phyloP scores from a whole-genome alignment of 495 filamentous ascomycete genomes.

The Penicillium taxi region DNA sequence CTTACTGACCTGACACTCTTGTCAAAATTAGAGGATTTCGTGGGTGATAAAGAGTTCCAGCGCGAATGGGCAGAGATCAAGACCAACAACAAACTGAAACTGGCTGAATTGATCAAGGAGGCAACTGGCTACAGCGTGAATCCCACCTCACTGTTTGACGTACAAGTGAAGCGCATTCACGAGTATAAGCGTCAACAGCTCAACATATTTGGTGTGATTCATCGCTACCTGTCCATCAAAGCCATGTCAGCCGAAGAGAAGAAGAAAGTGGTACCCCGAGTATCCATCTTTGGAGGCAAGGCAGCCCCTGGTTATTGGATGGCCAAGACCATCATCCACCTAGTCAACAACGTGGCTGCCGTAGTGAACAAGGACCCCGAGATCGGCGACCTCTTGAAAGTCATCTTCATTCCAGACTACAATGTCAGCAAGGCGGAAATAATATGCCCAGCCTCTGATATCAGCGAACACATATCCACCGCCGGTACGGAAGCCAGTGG shows the following conservation, averaged over 20 bases:
- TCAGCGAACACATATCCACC: slow-evolving; percentile 98
- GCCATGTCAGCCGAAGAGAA: slow-evolving; percentile 71
- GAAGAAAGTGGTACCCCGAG: slow-evolving; percentile 84
- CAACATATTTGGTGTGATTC: slow-evolving; percentile 97
- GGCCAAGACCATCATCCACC: slow-evolving; percentile 97
- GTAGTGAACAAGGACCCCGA: slow-evolving; percentile 89
- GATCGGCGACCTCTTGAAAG: slow-evolving; percentile 89
- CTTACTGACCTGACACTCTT: slow-evolving; percentile 80
- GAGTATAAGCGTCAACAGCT: slow-evolving; percentile 99
- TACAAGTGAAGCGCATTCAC: slow-evolving; percentile 98
- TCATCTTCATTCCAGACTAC: slow-evolving; percentile 96
- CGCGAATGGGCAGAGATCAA: slow-evolving; percentile 91
- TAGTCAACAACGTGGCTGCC: slow-evolving; percentile 86
- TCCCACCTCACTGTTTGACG: slow-evolving; percentile 83
- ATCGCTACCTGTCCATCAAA: slow-evolving; percentile 88
- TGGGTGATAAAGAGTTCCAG: slow-evolving; percentile 81
- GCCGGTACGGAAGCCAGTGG: slow-evolving; percentile 78
- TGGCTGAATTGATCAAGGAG: slow-evolving; percentile 83
- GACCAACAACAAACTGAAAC: slow-evolving; percentile 65
- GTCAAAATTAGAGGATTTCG: slow-evolving; percentile 69
- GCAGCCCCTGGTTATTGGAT: slow-evolving; percentile 99
- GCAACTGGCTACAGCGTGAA: slow-evolving; percentile 74
- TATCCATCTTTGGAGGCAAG: slow-evolving; percentile 96
- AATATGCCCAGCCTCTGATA: slow-evolving; percentile 86
- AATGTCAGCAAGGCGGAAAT: slow-evolving; percentile 99